Evolutionary conservation across 2,329 filamentous ascomycete species (phyloP), one percentile per base, ranked within the genome.

Genomic region (Cladosporium sp.): DNA sequence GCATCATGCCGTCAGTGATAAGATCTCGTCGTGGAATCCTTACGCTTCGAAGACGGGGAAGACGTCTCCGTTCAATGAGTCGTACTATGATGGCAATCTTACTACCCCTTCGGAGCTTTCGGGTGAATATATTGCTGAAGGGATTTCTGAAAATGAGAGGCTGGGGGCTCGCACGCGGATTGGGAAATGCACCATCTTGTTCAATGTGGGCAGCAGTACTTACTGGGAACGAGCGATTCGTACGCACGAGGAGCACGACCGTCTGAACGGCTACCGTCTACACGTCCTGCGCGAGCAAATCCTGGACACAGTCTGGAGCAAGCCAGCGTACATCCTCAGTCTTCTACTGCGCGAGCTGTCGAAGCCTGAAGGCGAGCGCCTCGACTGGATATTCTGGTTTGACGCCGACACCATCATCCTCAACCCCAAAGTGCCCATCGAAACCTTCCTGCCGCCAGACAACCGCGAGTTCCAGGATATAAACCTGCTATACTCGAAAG

Each of bases 351-450:
- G 62, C 3, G 68, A 70, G 54, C 62, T 71, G 52, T 50, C 64
- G 8, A 70, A 71, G 53, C 68, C 70, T 0, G 61, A 64, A 11
- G 61, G 58, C 18, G 63, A 72, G 47, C 61, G 70, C 5, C 57
- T 73, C 9, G 66, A 73, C 45, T 74, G 71, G 70, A 59, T 73
- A 5, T 61, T 73, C 55, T 73, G 71, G 70, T 65, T 69, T 1
- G 71, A 74, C 45, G 68, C 68, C n/a, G 71, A 74, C 52, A 72
- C 69, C 1, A 61, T 73, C 5, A 64, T 73, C n/a, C 59, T 74
- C 24, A 71, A 74, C 40, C 70, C 71, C 3, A 63, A 70, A 50
- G 63, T 72, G 5, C 69, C 69, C 0, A 62, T 71, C 36, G 65
- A 70, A 15, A 64, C 62, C 2, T 73, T 73, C 52, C 57, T 73